Evolutionary conservation across 768 basidiomycete species (phyloP), one percentile per base, ranked within the genome.

Genomic region (Terana coerulea): DNA sequence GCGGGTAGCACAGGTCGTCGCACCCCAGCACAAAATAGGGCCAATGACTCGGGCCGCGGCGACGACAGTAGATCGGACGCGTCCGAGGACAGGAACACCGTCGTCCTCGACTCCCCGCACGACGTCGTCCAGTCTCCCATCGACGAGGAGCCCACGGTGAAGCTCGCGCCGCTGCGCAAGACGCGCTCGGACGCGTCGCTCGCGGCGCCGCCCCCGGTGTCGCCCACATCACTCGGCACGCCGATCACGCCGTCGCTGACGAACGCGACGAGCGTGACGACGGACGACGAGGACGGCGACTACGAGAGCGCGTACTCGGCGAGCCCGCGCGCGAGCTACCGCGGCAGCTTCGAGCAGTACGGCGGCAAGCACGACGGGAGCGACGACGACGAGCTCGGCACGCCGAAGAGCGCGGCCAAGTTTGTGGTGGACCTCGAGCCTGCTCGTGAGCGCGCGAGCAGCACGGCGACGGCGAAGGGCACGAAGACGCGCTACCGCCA

Each of bases 241-340:
- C 67, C 72, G 5, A 66, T 65, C 51, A 74, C 69, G 9, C 72
- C 70, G 34, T 64, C 67, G 24, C 58, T 71, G 22, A 64, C 63
- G 10, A 51, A 55, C 2, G 59, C 54, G 2, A 56, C 64, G 21
- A 61, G 68, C 31, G 64, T 67, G 24, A 68, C 76, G 28, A 80
- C 85, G 7, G 87, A 89, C 52, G 88, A 88, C 58, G 88, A 87
- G 19, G 88, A 90, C 59, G 86, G 85, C 24, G 90, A 92, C 61
- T 92, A 91, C 66, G 88, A 91, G 69, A 91, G 89, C 56, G 90
- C 90, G 29, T 90, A 87, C 66, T 90, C 88, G 4, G 69, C 79
- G 3, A 88, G 86, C 61, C 86, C 88, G 11, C 79, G 86, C 1
- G 78, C 71, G 39, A 88, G 21, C 15, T 33, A 85, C 62, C 83